Percentiles rank a stretch among this genome's conserved stretches.
Evolutionary conservation across 2,329 filamentous ascomycete species (phyloP).

Genomic region (Colletotrichum sp.): DNA sequence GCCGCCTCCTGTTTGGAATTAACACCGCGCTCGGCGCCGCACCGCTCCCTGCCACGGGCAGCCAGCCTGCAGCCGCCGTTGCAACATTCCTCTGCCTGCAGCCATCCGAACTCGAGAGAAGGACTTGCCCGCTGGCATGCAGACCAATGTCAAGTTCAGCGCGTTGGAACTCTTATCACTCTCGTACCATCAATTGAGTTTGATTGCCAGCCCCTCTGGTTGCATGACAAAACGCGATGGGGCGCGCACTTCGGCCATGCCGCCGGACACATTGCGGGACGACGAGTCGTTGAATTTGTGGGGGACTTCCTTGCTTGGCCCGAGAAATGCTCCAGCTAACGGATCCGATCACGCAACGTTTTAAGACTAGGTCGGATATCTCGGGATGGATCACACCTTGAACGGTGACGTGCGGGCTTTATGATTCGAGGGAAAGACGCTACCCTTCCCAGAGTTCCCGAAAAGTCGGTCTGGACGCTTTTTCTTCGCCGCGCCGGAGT

Average conservation of each 20-base stretch:
- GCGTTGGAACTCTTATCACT: not conserved
- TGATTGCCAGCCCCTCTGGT: not conserved
- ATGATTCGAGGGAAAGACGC: not conserved
- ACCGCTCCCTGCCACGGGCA: not conserved
- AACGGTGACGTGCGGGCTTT: not conserved
- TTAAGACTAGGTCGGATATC: not conserved
- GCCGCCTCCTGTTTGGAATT: not conserved
- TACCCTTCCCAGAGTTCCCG: not conserved
- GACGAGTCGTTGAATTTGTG: not conserved
- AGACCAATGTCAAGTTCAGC: not conserved
- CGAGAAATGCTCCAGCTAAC: not conserved
- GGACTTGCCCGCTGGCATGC: not conserved
- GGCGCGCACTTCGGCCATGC: not conserved
- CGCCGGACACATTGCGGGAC: not conserved
- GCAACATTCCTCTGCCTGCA: not conserved
- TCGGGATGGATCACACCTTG: not conserved
- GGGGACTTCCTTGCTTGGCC: not conserved
- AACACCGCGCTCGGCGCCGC: not conserved
- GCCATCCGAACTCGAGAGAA: not conserved
- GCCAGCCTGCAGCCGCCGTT: not conserved
- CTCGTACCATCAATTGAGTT: not conserved
- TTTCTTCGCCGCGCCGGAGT: not conserved
- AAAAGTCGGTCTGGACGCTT: not conserved
- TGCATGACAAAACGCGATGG: not conserved
- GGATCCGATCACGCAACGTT: slow-evolving; percentile 4